Percentiles rank a stretch among this genome's conserved stretches.
Evolutionary conservation across 352 stramenopile genomes (phyloP).

Genomic region (Phytophthora foliorum): DNA sequence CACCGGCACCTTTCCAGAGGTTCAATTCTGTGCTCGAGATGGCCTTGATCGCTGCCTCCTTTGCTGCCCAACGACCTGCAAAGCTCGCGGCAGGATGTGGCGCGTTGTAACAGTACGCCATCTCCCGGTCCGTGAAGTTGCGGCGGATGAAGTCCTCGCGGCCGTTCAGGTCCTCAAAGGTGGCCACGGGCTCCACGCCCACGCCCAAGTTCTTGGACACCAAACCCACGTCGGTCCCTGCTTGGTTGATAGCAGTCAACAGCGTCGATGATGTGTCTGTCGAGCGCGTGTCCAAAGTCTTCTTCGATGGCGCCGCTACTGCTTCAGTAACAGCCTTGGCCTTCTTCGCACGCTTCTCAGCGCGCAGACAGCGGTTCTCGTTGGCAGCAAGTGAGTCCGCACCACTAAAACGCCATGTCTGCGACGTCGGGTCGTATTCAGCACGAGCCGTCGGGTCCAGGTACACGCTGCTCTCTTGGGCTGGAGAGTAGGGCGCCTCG

Average conservation of each 20-base stretch:
- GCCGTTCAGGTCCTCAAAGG: conserved; percentile 79
- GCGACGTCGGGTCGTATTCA: conserved; percentile 67
- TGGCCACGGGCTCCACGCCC: conserved; percentile 84
- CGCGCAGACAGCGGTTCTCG: conserved; percentile 39
- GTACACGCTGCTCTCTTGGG: conserved; percentile 89
- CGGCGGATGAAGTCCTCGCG: conserved; percentile 88
- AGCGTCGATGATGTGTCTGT: conserved; percentile 52
- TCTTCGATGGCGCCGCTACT: conserved; percentile 19
- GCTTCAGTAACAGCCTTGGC: conserved; percentile 45
- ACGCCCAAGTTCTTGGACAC: conserved; percentile 64
- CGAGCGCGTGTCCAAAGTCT: conserved; percentile 23
- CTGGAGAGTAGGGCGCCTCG: conserved; percentile 78
- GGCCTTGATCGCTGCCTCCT: conserved; percentile 92
- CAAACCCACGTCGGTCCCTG: conserved; percentile 57
- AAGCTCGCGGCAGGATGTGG: conserved; percentile 87
- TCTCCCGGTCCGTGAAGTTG: conserved; percentile 92
- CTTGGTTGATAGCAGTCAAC: conserved; percentile 65
- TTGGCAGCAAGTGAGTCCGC: conserved; percentile 46
- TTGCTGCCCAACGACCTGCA: conserved; percentile 89
- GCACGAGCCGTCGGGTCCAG: conserved; percentile 85
- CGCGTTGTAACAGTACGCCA: conserved; percentile 84
- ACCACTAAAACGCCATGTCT: conserved; percentile 81
- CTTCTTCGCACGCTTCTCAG: conserved; percentile 59
- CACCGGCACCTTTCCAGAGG: conserved; percentile 78
- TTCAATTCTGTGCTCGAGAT: conserved; percentile 84